Evolutionary conservation across 768 basidiomycete genomes (phyloP).

Genomic region (Leccinum arenicola): DNA sequence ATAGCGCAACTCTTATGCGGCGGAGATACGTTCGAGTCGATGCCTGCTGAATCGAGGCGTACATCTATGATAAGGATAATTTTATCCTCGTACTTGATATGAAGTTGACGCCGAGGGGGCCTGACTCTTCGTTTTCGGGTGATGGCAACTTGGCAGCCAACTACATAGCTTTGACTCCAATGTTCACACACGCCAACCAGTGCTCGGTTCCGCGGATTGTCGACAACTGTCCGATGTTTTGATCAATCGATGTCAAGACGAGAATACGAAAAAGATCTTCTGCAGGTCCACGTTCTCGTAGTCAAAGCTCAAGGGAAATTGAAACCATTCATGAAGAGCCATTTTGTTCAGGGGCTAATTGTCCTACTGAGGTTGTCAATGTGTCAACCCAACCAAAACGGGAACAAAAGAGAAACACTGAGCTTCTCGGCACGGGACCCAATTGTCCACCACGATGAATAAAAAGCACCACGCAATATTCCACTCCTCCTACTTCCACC

Average conservation of each 20-base stretch:
- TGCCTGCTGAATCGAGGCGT: slow-evolving; percentile 5
- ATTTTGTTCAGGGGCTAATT: slow-evolving; percentile 9
- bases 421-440: background rate
- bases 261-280: background rate
- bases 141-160: too few species aligned
- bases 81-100: too few species aligned
- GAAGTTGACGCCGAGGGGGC: background rate
- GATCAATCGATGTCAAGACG: background rate
- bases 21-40: slow-evolving; percentile 17
- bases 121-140: too few species aligned
- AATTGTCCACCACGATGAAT: slow-evolving; percentile 18
- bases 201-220: background rate
- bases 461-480: slow-evolving; percentile 5
- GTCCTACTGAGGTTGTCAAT: background rate
- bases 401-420: slow-evolving; percentile 18
- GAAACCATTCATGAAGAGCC: background rate
- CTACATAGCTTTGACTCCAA: too few species aligned
- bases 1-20: slow-evolving; percentile 27
- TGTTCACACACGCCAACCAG: background rate
- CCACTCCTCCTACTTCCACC: background rate
- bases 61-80: slow-evolving; percentile 8
- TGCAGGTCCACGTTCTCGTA: background rate
- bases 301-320: too few species aligned
- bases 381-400: background rate
- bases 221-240: background rate